Conservation (phyloP, 495 filamentous ascomycete species). For the Friedmanniomyces simplex region DNA sequence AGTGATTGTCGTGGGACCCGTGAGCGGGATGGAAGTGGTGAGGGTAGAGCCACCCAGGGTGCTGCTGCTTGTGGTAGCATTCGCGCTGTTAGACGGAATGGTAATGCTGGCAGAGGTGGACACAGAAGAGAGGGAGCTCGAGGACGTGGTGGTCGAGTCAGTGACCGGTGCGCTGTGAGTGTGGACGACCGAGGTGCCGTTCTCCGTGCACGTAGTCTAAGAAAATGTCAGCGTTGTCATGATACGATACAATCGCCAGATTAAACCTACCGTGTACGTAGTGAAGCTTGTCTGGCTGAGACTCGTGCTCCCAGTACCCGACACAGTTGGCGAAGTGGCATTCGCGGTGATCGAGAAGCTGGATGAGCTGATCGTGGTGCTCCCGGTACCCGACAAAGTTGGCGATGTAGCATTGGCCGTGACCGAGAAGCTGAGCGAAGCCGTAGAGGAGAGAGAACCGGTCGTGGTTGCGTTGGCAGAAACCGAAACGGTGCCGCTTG, state of each 20-base stretch:
- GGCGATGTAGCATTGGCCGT: neutral
- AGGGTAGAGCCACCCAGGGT: neutral
- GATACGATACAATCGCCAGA: too few species aligned
- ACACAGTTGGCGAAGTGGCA: neutral
- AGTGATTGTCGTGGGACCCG: neutral
- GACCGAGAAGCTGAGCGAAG: neutral
- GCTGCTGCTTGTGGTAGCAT: neutral
- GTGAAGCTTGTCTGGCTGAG: neutral
- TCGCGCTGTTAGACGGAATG: neutral
- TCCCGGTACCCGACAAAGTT: neutral
- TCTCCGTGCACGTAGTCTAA: neutral
- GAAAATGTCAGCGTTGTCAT: too few species aligned
- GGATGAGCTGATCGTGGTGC: neutral
- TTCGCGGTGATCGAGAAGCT: neutral
- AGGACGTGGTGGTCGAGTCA: neutral
- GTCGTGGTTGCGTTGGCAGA: neutral
- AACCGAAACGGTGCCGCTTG: neutral
- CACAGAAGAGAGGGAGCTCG: neutral
- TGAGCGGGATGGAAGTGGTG: neutral
- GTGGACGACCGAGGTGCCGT: slow-evolving; percentile 1
- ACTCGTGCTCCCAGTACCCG: neutral
- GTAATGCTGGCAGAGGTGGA: neutral
- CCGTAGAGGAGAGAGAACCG: neutral
- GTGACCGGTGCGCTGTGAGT: slow-evolving; percentile 1
- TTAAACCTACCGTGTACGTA: neutral